phyloP scores from a whole-genome alignment of 2,329 filamentous ascomycete genomes.

The Rhinocladiella similis region DNA sequence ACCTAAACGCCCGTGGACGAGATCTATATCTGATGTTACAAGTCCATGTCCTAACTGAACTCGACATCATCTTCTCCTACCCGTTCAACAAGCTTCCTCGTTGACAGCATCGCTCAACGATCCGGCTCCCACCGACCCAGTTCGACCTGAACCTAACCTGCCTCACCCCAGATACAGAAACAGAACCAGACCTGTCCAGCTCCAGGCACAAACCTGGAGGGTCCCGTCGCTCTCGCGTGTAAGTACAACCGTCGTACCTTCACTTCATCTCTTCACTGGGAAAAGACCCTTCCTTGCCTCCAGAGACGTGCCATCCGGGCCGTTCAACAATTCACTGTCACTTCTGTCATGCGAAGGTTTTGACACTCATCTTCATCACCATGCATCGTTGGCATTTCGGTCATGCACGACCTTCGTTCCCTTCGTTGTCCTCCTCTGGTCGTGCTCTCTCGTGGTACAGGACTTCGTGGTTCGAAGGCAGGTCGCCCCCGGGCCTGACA shows the following conservation, averaged over 20 bases:
- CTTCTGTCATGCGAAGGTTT: conserved; percentile 18
- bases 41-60: conserved; percentile 7
- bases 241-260: not conserved
- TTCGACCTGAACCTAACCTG: too few relatives aligned
- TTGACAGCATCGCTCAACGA: not conserved
- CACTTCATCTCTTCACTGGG: not conserved
- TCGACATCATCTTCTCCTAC: conserved; percentile 1
- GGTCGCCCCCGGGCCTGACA: conserved; percentile 22
- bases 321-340: conserved; percentile 17
- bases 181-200: too few relatives aligned
- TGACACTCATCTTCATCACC: conserved; percentile 18
- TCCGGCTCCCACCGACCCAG: too few relatives aligned
- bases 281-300: not conserved
- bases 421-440: conserved; percentile 15
- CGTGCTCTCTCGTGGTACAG: conserved; percentile 19
- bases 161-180: too few relatives aligned
- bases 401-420: conserved; percentile 19
- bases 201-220: not conserved
- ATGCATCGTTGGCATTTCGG: conserved; percentile 22
- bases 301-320: not conserved
- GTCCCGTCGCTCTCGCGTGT: not conserved
- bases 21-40: conserved; percentile 17
- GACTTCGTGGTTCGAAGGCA: conserved; percentile 19
- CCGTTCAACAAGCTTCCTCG: not conserved
- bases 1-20: conserved; percentile 5